These are phyloP conservation scores for Cryptococcus deneoformans DNA, from an alignment of 1,284 basidiomycete species.

Conservation along the genomic window DNA sequence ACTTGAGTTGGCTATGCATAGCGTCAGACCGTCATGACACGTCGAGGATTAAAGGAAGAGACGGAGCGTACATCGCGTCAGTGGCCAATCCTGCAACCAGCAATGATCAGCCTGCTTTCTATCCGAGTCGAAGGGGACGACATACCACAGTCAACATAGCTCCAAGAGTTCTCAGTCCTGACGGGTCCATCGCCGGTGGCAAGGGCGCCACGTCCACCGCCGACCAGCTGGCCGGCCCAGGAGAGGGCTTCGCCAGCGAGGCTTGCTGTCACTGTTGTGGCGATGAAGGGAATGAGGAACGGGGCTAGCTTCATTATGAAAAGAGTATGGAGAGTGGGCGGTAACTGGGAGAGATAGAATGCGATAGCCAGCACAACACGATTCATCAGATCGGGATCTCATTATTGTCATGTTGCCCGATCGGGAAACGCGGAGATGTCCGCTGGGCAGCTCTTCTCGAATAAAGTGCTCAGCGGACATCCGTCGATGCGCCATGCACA, in stretches of 20 bases:
- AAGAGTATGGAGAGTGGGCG: too few species aligned
- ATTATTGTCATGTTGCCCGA: neutral
- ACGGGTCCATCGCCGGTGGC: slow-evolving; percentile 23
- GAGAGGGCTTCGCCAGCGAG: slow-evolving; percentile 26
- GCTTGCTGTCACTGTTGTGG: slow-evolving; percentile 20
- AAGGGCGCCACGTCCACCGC: slow-evolving; percentile 1
- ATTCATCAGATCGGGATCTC: neutral
- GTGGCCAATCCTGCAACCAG: slow-evolving; percentile 39
- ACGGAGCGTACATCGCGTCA: slow-evolving; percentile 42
- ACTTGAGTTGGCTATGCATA: slow-evolving; percentile 54
- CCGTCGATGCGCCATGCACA: neutral
- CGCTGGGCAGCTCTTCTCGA: neutral
- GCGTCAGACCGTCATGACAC: neutral
- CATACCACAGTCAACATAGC: slow-evolving; percentile 49
- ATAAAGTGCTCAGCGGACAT: neutral
- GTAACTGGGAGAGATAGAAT: neutral
- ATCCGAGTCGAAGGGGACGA: neutral
- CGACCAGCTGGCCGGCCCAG: slow-evolving; percentile 31
- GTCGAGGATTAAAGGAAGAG: neutral
- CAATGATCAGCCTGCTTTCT: neutral
- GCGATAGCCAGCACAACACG: neutral
- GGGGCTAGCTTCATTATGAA: slow-evolving; percentile 28
- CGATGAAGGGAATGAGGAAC: slow-evolving; percentile 23
- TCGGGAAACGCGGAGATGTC: neutral
- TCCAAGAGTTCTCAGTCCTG: slow-evolving; percentile 43